phyloP scores from a whole-genome alignment of 139 green algal species.

The Diplosphaera chodatii region DNA sequence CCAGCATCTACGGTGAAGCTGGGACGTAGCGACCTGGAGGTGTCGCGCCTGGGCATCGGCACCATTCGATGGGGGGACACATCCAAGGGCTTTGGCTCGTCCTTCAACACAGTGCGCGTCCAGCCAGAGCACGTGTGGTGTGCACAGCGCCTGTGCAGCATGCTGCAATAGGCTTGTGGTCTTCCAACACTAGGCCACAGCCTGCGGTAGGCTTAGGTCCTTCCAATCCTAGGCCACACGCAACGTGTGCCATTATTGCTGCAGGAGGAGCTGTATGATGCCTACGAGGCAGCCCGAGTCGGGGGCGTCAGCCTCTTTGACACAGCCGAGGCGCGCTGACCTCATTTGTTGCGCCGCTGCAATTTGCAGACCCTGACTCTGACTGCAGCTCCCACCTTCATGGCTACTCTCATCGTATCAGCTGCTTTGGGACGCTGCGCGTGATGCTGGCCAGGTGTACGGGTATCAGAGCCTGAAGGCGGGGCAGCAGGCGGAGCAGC shows the following conservation, averaged over 20 bases:
- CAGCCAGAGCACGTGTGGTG: too few relatives aligned
- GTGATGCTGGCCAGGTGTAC: slow-evolving; percentile 25
- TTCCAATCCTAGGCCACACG: too few relatives aligned
- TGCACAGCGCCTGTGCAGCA: too few relatives aligned
- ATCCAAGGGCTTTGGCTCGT: slow-evolving; percentile 14
- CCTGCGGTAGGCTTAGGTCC: too few relatives aligned
- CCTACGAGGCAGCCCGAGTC: slow-evolving; percentile 20
- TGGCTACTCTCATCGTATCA: too few relatives aligned
- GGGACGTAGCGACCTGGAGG: slow-evolving; percentile 9
- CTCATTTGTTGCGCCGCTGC: too few relatives aligned
- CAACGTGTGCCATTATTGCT: too few relatives aligned
- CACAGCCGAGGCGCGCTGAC: slow-evolving; percentile 52
- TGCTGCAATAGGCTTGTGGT: too few relatives aligned
- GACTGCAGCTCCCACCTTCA: too few relatives aligned
- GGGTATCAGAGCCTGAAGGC: slow-evolving; percentile 45
- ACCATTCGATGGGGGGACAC: slow-evolving; percentile 39
- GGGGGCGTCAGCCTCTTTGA: slow-evolving; percentile 57
- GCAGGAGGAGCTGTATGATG: slow-evolving; percentile 26
- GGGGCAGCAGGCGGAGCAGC: slow-evolving; percentile 28
- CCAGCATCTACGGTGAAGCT: slow-evolving; percentile 8
- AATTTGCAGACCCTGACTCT: too few relatives aligned
- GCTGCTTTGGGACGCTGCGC: too few relatives aligned
- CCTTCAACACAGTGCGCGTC: slow-evolving; percentile 11
- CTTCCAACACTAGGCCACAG: too few relatives aligned
- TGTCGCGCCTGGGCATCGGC: slow-evolving; percentile 22